A percentile compares a stretch with the other conserved stretches of the same genome.
Evolutionary conservation across 768 basidiomycete genomes (phyloP).

Genomic region (Agaricus blazei): DNA sequence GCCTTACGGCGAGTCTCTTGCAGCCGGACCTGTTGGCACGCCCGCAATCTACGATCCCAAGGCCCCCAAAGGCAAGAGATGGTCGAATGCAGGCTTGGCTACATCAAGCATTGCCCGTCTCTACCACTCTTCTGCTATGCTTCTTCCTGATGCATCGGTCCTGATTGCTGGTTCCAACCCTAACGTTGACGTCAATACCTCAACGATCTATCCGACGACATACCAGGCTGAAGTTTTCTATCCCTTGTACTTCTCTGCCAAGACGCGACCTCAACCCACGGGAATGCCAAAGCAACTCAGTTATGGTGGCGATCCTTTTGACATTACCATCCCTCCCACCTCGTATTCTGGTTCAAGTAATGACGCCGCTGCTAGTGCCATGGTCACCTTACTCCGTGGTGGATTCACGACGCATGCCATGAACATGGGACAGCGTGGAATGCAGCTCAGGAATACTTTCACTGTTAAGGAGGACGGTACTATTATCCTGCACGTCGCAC

Average conservation of each 20-base stretch:
- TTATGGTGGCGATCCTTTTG: slow-evolving; percentile 82
- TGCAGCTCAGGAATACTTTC: slow-evolving; percentile 84
- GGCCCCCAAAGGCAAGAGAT: slow-evolving; percentile 64
- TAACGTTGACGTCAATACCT: slow-evolving; percentile 72
- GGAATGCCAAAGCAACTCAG: slow-evolving; percentile 67
- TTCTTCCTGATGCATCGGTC: slow-evolving; percentile 86
- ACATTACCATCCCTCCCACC: slow-evolving; percentile 61
- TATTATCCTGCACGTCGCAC: slow-evolving; percentile 77
- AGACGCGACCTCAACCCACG: slow-evolving; percentile 59
- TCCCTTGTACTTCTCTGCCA: slow-evolving; percentile 78
- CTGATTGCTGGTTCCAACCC: slow-evolving; percentile 92
- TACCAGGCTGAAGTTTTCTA: slow-evolving; percentile 88
- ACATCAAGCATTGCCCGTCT: slow-evolving; percentile 68
- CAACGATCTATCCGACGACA: slow-evolving; percentile 62
- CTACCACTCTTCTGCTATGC: slow-evolving; percentile 90
- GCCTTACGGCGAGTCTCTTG: slow-evolving; percentile 71
- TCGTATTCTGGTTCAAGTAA: slow-evolving; percentile 69
- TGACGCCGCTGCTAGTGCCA: slow-evolving; percentile 66
- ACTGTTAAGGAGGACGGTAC: slow-evolving; percentile 78
- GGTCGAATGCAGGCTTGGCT: slow-evolving; percentile 63
- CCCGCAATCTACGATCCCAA: slow-evolving; percentile 83
- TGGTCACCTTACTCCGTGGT: slow-evolving; percentile 74
- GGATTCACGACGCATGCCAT: slow-evolving; percentile 85
- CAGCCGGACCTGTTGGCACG: slow-evolving; percentile 69
- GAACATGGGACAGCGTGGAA: slow-evolving; percentile 81